phyloP scores from a whole-genome alignment of 176 grass and related monocot species.

The Tillandsia fasciculata region DNA sequence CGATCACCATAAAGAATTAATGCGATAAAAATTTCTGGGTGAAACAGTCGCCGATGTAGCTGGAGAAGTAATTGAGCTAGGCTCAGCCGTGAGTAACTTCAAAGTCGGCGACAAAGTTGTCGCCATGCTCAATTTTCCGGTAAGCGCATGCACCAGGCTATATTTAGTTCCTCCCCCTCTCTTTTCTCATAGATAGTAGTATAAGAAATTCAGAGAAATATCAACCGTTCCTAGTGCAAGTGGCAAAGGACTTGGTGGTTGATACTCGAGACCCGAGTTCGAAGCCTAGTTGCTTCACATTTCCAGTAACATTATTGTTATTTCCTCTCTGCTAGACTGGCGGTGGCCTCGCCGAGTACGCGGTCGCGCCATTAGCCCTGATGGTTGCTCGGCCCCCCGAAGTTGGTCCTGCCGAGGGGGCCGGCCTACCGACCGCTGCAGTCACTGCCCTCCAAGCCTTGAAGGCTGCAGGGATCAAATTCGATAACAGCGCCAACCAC shows the following conservation, averaged over 20 bases:
- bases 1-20: background rate
- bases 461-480: constrained; percentile 33
- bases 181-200: too few species aligned
- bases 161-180: too few species aligned
- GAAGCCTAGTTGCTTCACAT: too few species aligned
- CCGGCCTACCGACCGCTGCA: constrained; percentile 42
- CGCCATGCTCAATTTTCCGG: constrained; percentile 34
- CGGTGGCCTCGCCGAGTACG: constrained; percentile 56
- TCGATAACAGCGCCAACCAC: constrained; percentile 23
- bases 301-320: background rate
- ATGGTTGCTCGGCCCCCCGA: constrained; percentile 46
- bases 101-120: constrained; percentile 75
- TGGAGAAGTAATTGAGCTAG: constrained; percentile 60
- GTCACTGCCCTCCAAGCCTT: constrained; percentile 55
- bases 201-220: too few species aligned
- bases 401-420: constrained; percentile 42
- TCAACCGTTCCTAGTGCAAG: too few species aligned
- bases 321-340: constrained; percentile 28
- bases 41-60: constrained; percentile 51
- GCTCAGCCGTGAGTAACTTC: constrained; percentile 47
- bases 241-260: too few species aligned
- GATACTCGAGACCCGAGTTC: too few species aligned
- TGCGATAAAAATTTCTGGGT: background rate
- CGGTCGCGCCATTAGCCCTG: constrained; percentile 25
- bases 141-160: constrained; percentile 11